Base-by-base conservation (phyloP, 2,329 filamentous ascomycete genomes). In the Talaromyces sp. region DNA sequence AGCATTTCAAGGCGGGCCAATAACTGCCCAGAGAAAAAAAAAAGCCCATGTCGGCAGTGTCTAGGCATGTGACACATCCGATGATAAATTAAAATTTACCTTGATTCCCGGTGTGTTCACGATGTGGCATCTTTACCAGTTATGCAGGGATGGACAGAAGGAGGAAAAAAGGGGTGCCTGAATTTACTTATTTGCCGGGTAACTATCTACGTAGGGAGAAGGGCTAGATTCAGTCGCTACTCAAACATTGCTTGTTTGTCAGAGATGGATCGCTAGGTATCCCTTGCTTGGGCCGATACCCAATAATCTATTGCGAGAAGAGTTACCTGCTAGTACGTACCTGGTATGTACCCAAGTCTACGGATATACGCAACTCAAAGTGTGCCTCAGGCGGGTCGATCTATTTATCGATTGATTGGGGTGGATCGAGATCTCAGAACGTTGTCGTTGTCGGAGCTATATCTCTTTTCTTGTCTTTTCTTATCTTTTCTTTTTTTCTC, bases 101-200 rank as follows among this genome's bases (percentile, higher is more conserved):
- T 37, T 39, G 37, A 22, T 39, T 56, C 33, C 22, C n/a, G 52
- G 33, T 19, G 45, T 22, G 39, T 31, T 33, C 31, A 19, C 19
- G 14, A 37, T 49, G 45, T 31, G 19, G 37, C 22, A 10, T 33
- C 2, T 16, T 16, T 61, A 16, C n/a, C 33, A 52, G 50, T 50
- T 62, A 62, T 62, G 60, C 60, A 62, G 60, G 60, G 60, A 62
- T 62, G 47, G 14, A 62, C 37, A 19, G 47, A 62, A 62, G 47
- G 58, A 49, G 47, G 16, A 50, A 54, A 47, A 56, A 39, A 3
- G 52, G 52, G 52, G n/a, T 37, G 24, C 22, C 3, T 45, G n/a
- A 33, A 59, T 33, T 45, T 27, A 43, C 37, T 33, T 43, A 9
- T 45, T 10, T n/a, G 37, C 56, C 33, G 7, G 11, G n/a, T 22